Conservation (phyloP, 768 basidiomycete species). For the Pulveroboletus sp. region DNA sequence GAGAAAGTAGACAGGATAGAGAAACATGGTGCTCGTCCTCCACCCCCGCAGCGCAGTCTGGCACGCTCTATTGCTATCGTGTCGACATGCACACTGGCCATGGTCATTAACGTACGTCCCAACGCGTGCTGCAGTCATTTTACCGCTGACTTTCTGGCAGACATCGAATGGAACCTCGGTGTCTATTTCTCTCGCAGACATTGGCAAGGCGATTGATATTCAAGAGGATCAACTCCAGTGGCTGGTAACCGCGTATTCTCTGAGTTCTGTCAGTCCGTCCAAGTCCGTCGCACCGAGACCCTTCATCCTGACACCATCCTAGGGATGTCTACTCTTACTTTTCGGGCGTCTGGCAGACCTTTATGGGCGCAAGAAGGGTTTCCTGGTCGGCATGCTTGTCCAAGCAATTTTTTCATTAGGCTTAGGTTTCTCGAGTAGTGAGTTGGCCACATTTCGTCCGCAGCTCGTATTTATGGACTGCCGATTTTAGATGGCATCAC, state of each 20-base stretch:
- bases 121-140: background rate
- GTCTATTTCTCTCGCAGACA: constrained; percentile 49
- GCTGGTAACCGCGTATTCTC: constrained; percentile 61
- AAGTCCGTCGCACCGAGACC: background rate
- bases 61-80: constrained; percentile 30
- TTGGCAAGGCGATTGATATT: constrained; percentile 48
- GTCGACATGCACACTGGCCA: constrained; percentile 37
- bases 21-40: background rate
- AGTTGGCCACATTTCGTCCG: background rate
- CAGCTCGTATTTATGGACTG: background rate
- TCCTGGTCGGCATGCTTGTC: constrained; percentile 54
- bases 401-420: constrained; percentile 57
- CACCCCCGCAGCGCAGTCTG: constrained; percentile 18
- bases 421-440: constrained; percentile 60
- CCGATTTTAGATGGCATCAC: constrained; percentile 48
- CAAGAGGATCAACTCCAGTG: constrained; percentile 56
- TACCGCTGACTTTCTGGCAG: constrained; percentile 18
- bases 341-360: constrained; percentile 79
- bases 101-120: constrained; percentile 35
- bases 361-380: constrained; percentile 68
- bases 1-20: constrained; percentile 3
- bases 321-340: constrained; percentile 78
- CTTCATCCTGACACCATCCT: constrained; percentile 6
- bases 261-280: constrained; percentile 56
- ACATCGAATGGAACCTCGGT: constrained; percentile 39